A percentile compares a stretch with the other conserved stretches of the same genome.
phyloP scores from a whole-genome alignment of 208 protist species.

The Wallacemonas collosoma region DNA sequence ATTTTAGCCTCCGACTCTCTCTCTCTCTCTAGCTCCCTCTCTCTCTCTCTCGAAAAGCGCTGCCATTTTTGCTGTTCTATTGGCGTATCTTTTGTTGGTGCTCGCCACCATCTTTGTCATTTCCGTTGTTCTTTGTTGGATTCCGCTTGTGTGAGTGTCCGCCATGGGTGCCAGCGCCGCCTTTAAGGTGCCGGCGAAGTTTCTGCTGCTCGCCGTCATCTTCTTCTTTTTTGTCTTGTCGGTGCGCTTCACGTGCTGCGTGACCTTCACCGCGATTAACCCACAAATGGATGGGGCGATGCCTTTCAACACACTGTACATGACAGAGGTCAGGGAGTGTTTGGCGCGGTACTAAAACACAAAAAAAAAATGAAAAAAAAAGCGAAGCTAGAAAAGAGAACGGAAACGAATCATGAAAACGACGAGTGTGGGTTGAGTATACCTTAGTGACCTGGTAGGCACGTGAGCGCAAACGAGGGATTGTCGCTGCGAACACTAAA shows the following conservation, averaged over 20 bases:
- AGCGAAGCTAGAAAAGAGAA: too few species aligned
- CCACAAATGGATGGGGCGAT: slow-evolving; percentile 37
- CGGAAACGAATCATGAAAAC: too few species aligned
- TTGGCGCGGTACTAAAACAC: slow-evolving; percentile 50
- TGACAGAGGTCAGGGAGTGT: slow-evolving; percentile 48
- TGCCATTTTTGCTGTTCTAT: too few species aligned
- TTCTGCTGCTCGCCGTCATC: slow-evolving; percentile 44
- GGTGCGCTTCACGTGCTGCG: slow-evolving; percentile 70
- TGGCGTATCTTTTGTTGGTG: not conserved
- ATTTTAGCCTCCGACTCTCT: too few species aligned
- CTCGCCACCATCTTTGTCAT: not conserved
- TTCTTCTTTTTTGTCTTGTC: slow-evolving; percentile 54
- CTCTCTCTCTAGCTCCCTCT: too few species aligned
- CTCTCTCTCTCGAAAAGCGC: too few species aligned
- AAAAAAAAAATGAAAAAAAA: not conserved
- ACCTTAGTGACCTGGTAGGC: too few species aligned
- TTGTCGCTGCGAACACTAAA: too few species aligned
- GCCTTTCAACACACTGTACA: slow-evolving; percentile 51
- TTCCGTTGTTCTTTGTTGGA: slow-evolving; percentile 3
- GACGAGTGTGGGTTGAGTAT: too few species aligned
- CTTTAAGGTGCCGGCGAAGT: slow-evolving; percentile 28
- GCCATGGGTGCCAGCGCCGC: not conserved
- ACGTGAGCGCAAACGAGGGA: too few species aligned
- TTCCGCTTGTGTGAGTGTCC: slow-evolving; percentile 4
- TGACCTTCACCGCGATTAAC: slow-evolving; percentile 64